A percentile compares a stretch with the other conserved stretches of the same genome.
These are phyloP conservation scores for Kodamaea lidongshanica DNA, from an alignment of 805 yeast species.

Conservation along the genomic window DNA sequence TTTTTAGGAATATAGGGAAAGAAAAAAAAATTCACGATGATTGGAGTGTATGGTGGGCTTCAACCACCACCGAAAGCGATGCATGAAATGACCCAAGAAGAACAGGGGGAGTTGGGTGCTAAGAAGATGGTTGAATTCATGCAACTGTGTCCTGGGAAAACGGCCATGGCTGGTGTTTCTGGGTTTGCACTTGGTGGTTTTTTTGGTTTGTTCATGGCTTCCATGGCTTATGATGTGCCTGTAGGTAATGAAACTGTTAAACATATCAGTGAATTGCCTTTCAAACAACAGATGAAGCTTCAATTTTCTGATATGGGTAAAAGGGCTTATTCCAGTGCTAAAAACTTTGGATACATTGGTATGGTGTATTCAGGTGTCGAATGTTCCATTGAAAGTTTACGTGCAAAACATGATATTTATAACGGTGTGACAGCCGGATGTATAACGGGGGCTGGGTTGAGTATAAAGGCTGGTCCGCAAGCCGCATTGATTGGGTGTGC, in stretches of 20 bases:
- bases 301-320: slow-evolving; percentile 91
- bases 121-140: slow-evolving; percentile 72
- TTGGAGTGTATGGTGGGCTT: slow-evolving; percentile 36
- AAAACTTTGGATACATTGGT: slow-evolving; percentile 91
- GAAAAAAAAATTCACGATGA: slow-evolving; percentile 17
- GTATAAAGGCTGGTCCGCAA: slow-evolving; percentile 88
- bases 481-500: slow-evolving; percentile 92
- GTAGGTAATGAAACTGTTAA: slow-evolving; percentile 50
- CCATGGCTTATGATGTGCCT: slow-evolving; percentile 80
- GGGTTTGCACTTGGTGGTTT: slow-evolving; percentile 95
- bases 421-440: slow-evolving; percentile 94
- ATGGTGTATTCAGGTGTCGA: slow-evolving; percentile 88
- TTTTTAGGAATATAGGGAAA: no score
- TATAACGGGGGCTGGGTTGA: slow-evolving; percentile 93
- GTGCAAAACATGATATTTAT: slow-evolving; percentile 88
- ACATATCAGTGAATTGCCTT: slow-evolving; percentile 75
- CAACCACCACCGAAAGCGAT: slow-evolving; percentile 41
- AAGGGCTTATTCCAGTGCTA: slow-evolving; percentile 83
- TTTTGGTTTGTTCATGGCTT: slow-evolving; percentile 91
- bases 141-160: slow-evolving; percentile 93
- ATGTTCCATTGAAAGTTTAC: slow-evolving; percentile 74
- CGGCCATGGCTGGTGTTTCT: slow-evolving; percentile 84
- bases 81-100: slow-evolving; percentile 78
- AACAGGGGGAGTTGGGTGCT: slow-evolving; percentile 90
- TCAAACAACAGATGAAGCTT: slow-evolving; percentile 84